Percentiles rank a stretch among this genome's conserved stretches.
phyloP scores from a whole-genome alignment of 169 alveolate species.

The Perkinsus olseni region DNA sequence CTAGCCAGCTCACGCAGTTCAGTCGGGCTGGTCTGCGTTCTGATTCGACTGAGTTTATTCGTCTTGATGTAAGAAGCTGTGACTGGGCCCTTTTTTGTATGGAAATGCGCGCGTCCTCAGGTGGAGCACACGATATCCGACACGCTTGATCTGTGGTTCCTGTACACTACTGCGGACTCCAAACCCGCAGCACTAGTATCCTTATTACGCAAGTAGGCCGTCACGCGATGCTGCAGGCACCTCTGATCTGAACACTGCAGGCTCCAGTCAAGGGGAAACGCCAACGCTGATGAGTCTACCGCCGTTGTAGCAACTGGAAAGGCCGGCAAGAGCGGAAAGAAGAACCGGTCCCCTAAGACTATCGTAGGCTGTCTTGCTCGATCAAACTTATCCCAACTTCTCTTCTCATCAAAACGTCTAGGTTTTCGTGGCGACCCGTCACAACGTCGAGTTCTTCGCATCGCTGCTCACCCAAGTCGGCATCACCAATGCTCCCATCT shows the following conservation, averaged over 20 bases:
- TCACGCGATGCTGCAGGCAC: too few relatives aligned
- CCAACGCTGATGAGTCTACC: neutral
- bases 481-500: conserved; percentile 48
- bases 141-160: conserved; percentile 31
- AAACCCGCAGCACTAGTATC: neutral
- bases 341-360: neutral
- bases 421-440: conserved; percentile 79
- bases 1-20: conserved; percentile 67
- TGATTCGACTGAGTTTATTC: conserved; percentile 70
- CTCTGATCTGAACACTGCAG: too few relatives aligned
- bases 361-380: neutral
- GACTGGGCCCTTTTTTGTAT: neutral
- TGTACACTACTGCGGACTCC: conserved; percentile 26
- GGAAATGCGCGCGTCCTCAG: neutral
- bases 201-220: neutral
- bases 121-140: conserved; percentile 54
- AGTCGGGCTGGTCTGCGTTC: conserved; percentile 62
- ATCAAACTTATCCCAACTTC: too few relatives aligned
- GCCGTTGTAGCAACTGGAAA: neutral
- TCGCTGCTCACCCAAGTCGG: conserved; percentile 39
- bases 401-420: too few relatives aligned
- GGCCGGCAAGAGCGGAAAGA: neutral
- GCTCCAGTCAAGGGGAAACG: neutral
- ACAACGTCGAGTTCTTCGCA: conserved; percentile 75
- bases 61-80: conserved; percentile 52